These are phyloP conservation scores for Ogataea nitratoaversa DNA, from an alignment of 805 yeast species.

Conservation along the genomic window DNA sequence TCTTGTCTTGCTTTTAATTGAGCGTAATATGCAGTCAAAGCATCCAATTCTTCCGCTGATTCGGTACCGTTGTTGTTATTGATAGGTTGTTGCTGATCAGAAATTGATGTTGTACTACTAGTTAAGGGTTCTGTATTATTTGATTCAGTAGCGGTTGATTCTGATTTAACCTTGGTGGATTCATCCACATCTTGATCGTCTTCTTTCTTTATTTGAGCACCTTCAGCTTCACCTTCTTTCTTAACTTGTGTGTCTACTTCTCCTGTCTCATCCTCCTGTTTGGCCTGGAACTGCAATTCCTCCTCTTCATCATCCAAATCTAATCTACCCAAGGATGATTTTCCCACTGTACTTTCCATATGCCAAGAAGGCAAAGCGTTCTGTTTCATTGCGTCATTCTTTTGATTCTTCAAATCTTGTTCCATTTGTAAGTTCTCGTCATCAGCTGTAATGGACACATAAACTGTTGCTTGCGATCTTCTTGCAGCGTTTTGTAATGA, in stretches of 20 bases:
- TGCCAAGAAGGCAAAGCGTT: conserved; percentile 98
- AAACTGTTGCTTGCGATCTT: conserved; percentile 76
- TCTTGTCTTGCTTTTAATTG: conserved; percentile 68
- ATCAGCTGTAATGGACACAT: conserved; percentile 83
- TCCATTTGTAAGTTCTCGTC: conserved; percentile 70
- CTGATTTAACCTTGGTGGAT: neutral
- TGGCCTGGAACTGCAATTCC: conserved; percentile 6
- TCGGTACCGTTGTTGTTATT: conserved; percentile 25
- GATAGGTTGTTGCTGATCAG: too few relatives aligned
- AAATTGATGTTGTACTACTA: too few relatives aligned
- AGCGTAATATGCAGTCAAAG: conserved; percentile 71
- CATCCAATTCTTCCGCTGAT: conserved; percentile 68
- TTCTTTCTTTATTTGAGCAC: conserved; percentile 5
- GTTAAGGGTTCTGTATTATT: conserved; percentile 3
- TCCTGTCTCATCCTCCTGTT: conserved; percentile 22
- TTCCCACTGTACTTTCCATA: conserved; percentile 83
- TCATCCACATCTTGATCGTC: conserved; percentile 1
- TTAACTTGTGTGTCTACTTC: conserved; percentile 17
- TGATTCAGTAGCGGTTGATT: neutral
- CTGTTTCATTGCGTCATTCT: conserved; percentile 71
- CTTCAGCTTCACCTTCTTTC: conserved; percentile 6
- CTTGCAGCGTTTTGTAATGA: conserved; percentile 32
- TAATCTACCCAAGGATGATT: conserved; percentile 50
- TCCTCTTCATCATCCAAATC: conserved; percentile 43
- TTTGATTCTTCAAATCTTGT: conserved; percentile 59